Base-by-base conservation (phyloP, 257 asterid genomes). In the Solanum phureja region DNA sequence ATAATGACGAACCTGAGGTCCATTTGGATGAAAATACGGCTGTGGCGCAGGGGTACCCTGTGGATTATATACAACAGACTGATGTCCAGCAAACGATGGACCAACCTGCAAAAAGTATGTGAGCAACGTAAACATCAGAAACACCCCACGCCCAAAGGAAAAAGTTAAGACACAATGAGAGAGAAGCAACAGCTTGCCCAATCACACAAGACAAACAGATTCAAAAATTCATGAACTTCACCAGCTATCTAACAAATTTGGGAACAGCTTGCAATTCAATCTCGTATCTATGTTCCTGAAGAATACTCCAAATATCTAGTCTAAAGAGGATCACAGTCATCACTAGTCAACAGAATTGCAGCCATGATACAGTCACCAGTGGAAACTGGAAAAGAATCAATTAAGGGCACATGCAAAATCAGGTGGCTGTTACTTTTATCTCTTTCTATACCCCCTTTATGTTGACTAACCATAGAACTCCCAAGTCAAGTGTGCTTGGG, bases 11-110 rank as follows among this genome's bases (percentile, higher is more conserved):
- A 96, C 99, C 99, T 95, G 99, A 88, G 97, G 98, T 89, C 95
- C 99, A 90, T 88, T 91, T 83, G 98, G 98, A 90, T 94, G 98
- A 92, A 92, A 97, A 89, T 95, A 97, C 12, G 95, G 94, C 77
- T 91, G 99, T 4, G 93, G 95, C 85, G 94, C 83, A 87, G 92
- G 94, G 64, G 91, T 91, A 83, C 93, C 94, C 90, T 95, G 99
- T 60, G 96, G 94, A 92, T 94, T 97, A 91, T 92, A 94, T 38
- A 97, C 87, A 86, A 94, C 94, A 71, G 95, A 96, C 88, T 94
- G 98, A 73, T 93, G 98, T 34, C 94, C 87, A 86, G 94, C 73
- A 91, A 88, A 96, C 13, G 95, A 86, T 58, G 94, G 95, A 49
- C 97, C 98, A 86, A 96, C 90, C 98, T 95, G 96, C 91, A 89